Evolutionary conservation across 352 stramenopile genomes (phyloP).

Genomic region (Salisapilia sapeloensis): DNA sequence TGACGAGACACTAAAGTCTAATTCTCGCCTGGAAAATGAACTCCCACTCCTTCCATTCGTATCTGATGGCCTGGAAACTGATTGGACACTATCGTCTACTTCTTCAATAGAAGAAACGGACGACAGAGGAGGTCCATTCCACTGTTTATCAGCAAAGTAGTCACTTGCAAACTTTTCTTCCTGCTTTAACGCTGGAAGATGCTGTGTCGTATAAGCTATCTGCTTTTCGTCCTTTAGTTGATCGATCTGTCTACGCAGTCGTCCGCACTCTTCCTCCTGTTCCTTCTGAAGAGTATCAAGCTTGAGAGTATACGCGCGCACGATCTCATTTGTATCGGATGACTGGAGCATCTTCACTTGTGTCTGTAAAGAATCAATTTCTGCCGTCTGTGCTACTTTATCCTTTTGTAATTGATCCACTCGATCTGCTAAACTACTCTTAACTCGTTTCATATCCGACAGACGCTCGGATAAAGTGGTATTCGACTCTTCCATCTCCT

Average conservation of each 20-base stretch:
- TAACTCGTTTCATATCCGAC: constrained; percentile 19
- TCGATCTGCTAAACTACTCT: constrained; percentile 28
- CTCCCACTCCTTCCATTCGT: no score
- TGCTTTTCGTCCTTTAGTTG: constrained; percentile 7
- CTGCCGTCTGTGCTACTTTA: constrained; percentile 14
- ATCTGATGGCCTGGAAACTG: no score
- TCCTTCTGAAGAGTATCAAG: constrained; percentile 43
- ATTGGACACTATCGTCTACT: no score
- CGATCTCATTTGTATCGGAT: constrained; percentile 32
- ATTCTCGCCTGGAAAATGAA: no score
- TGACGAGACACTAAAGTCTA: no score
- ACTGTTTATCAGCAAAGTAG: no score
- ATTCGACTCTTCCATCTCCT: constrained; percentile 10
- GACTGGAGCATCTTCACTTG: constrained; percentile 54
- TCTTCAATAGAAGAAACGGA: no score
- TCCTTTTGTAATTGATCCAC: constrained; percentile 23
- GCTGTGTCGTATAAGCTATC: not conserved
- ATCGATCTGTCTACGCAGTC: constrained; percentile 33
- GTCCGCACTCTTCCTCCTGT: constrained; percentile 15
- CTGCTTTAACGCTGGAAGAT: no score
- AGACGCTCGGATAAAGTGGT: constrained; percentile 15
- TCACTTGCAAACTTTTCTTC: no score
- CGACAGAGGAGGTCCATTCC: no score
- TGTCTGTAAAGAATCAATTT: constrained; percentile 33
- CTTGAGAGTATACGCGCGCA: constrained; percentile 15